Evolutionary conservation across 306 rosid genomes (phyloP).

Genomic region (Medicago truncatula): MtrunA17r5.0-ANR NC_053044.1:45272501-45273000

Average conservation of each 20-base stretch:
- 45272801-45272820: conserved; percentile 84
- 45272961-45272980: conserved; percentile 30
- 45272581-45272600: too few relatives aligned
- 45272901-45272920: conserved; percentile 96
- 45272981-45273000: conserved; percentile 4
- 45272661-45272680: conserved; percentile 53
- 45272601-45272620: too few relatives aligned
- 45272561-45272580: conserved; percentile 20
- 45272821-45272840: conserved; percentile 85
- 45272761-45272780: conserved; percentile 93
- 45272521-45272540: conserved; percentile 79
- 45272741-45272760: conserved; percentile 90
- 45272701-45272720: conserved; percentile 58
- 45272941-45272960: conserved; percentile 44
- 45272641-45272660: too few relatives aligned
- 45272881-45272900: conserved; percentile 97
- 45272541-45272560: too few relatives aligned
- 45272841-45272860: conserved; percentile 89
- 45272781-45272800: conserved; percentile 91
- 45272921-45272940: conserved; percentile 92
- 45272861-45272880: conserved; percentile 84
- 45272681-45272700: conserved; percentile 82
- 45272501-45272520: conserved; percentile 55
- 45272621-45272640: too few relatives aligned
- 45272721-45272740: conserved; percentile 51